phyloP scores from a whole-genome alignment of 2,329 filamentous ascomycete species.

The Gremmenia infestans region DNA sequence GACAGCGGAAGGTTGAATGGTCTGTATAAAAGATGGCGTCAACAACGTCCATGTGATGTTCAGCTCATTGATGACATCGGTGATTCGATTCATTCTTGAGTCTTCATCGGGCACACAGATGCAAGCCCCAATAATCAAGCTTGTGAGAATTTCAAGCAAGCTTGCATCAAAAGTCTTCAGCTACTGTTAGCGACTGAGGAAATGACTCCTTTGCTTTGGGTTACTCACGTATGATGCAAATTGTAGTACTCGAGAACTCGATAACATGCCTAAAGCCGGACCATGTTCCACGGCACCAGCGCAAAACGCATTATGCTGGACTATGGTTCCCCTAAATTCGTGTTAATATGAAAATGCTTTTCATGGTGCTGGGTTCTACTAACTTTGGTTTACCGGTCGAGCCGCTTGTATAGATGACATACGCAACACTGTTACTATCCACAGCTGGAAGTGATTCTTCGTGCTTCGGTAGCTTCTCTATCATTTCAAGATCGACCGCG shows the following conservation, averaged over 20 bases:
- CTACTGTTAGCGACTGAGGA: not conserved
- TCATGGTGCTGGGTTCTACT: not conserved
- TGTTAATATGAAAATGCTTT: not conserved
- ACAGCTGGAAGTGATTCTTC: not conserved
- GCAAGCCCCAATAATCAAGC: conserved; percentile 34
- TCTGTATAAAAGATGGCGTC: conserved; percentile 28
- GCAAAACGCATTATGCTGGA: conserved; percentile 19
- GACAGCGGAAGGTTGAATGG: conserved; percentile 21
- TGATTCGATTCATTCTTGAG: conserved; percentile 34
- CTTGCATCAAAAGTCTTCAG: conserved; percentile 36
- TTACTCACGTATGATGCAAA: conserved; percentile 2
- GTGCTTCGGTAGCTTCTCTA: not conserved
- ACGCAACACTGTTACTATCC: conserved; percentile 7
- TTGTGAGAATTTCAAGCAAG: conserved; percentile 31
- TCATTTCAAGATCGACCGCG: not conserved
- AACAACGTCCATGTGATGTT: conserved; percentile 23
- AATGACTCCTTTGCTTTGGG: not conserved
- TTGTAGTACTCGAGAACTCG: conserved; percentile 3
- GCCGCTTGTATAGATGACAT: conserved; percentile 29
- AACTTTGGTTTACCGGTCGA: conserved; percentile 26
- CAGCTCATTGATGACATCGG: conserved; percentile 25
- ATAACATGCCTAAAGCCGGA: not conserved
- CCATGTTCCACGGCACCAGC: conserved; percentile 5
- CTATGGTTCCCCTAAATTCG: not conserved
- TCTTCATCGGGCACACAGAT: conserved; percentile 38